Conservation (phyloP, 306 rosid genomes). For the Fagus sylvatica region DNA sequence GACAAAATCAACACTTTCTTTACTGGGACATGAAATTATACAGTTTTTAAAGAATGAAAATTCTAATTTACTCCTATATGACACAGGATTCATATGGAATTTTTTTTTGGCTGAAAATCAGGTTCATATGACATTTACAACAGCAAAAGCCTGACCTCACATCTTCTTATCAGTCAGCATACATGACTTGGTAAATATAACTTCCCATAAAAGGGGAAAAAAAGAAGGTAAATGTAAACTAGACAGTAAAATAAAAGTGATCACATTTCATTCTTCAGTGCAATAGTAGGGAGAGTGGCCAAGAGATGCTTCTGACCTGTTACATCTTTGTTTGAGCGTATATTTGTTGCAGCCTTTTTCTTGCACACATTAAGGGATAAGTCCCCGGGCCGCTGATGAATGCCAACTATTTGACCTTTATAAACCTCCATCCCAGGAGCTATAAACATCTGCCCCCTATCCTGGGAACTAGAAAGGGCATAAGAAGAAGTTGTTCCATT, state of each 20-base stretch:
- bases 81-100: too few relatives aligned
- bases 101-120: not conserved
- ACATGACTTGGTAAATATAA: not conserved
- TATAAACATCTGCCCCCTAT: constrained; percentile 92
- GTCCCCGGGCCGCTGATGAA: constrained; percentile 97
- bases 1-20: not conserved
- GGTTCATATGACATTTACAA: not conserved
- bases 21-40: not conserved
- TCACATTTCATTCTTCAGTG: not conserved
- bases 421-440: constrained; percentile 80
- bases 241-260: not conserved
- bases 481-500: constrained; percentile 87
- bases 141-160: not conserved
- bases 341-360: constrained; percentile 94
- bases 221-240: not conserved
- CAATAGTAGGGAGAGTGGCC: not conserved
- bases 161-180: not conserved
- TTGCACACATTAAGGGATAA: constrained; percentile 90
- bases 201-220: not conserved
- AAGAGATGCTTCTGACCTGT: constrained; percentile 60
- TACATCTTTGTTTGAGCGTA: constrained; percentile 92
- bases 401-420: constrained; percentile 92
- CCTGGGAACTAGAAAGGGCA: constrained; percentile 88
- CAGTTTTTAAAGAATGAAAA: not conserved
- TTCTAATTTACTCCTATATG: not conserved